phyloP scores from a whole-genome alignment of 176 grass and related monocot genomes.

The Pharus latifolius region DNA sequence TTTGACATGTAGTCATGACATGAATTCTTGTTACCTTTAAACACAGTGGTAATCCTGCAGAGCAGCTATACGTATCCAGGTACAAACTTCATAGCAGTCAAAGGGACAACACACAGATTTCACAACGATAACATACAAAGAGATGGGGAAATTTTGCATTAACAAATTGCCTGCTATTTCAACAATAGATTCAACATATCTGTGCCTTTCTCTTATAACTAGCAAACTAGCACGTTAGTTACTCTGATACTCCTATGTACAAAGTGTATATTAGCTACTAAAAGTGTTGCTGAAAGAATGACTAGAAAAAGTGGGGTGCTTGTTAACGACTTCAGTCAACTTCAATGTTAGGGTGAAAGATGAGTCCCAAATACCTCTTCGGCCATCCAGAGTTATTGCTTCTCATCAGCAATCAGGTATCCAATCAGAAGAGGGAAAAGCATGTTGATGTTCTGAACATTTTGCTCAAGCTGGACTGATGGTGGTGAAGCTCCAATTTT shows the following conservation, averaged over 20 bases:
- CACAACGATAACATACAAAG: too few relatives aligned
- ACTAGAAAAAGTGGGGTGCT: not conserved
- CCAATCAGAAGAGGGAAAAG: not conserved
- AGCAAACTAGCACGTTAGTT: not conserved
- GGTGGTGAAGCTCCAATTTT: not conserved
- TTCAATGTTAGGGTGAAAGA: not conserved
- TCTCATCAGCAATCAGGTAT: not conserved
- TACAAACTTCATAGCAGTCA: not conserved
- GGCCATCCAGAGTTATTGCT: not conserved
- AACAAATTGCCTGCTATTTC: too few relatives aligned
- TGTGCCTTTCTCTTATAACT: not conserved
- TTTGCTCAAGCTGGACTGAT: conserved; percentile 11
- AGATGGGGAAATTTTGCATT: too few relatives aligned
- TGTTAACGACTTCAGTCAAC: not conserved
- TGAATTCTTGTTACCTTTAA: too few relatives aligned
- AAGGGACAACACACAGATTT: not conserved
- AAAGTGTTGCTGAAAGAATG: not conserved
- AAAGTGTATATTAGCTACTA: not conserved
- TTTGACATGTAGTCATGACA: too few relatives aligned
- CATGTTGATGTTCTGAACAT: not conserved
- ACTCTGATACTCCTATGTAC: not conserved
- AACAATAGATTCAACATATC: not conserved
- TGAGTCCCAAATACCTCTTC: not conserved
- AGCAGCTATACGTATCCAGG: not conserved
- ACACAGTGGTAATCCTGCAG: not conserved